Percentiles rank a stretch among this genome's conserved stretches.
phyloP scores from a whole-genome alignment of 495 filamentous ascomycete species.

The Articulospora tetracladia region DNA sequence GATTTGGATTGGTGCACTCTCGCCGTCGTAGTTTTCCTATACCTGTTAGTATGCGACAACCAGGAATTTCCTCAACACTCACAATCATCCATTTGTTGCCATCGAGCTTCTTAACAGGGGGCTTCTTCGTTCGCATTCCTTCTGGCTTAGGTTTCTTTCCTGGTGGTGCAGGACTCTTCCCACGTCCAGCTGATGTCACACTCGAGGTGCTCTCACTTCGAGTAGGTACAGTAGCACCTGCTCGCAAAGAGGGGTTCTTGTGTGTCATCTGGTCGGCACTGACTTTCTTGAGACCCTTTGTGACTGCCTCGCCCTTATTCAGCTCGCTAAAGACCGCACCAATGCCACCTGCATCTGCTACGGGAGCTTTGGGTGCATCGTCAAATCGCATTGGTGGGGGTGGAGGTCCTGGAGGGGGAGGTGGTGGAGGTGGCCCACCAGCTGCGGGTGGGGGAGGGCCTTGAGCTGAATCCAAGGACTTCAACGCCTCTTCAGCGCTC shows the following conservation, averaged over 20 bases:
- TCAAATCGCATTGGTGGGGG: constrained; percentile 52
- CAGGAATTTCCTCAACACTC: constrained; percentile 17
- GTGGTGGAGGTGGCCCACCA: constrained; percentile 49
- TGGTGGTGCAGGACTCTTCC: constrained; percentile 73
- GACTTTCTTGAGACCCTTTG: constrained; percentile 84
- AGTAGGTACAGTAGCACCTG: constrained; percentile 62
- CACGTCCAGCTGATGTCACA: constrained; percentile 40
- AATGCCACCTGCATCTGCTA: constrained; percentile 52
- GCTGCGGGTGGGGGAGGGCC: constrained; percentile 28
- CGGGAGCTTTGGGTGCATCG: constrained; percentile 36
- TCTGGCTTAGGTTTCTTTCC: constrained; percentile 93
- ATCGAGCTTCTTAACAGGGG: constrained; percentile 84
- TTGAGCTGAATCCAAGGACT: constrained; percentile 41
- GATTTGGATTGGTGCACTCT: constrained; percentile 64
- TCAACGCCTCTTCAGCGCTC: constrained; percentile 66
- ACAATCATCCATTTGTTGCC: constrained; percentile 94
- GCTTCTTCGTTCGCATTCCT: constrained; percentile 90
- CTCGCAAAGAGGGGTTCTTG: constrained; percentile 91
- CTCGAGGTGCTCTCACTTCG: constrained; percentile 50
- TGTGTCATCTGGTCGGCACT: constrained; percentile 95
- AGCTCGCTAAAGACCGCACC: constrained; percentile 84
- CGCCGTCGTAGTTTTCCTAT: constrained; percentile 86
- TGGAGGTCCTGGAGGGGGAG: constrained; percentile 77
- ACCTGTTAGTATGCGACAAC: constrained; percentile 1
- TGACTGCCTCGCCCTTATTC: constrained; percentile 83